Percentiles rank a stretch among this genome's conserved stretches.
Conservation (phyloP, 2,329 filamentous ascomycete genomes). For the Claviceps maximensis region DNA sequence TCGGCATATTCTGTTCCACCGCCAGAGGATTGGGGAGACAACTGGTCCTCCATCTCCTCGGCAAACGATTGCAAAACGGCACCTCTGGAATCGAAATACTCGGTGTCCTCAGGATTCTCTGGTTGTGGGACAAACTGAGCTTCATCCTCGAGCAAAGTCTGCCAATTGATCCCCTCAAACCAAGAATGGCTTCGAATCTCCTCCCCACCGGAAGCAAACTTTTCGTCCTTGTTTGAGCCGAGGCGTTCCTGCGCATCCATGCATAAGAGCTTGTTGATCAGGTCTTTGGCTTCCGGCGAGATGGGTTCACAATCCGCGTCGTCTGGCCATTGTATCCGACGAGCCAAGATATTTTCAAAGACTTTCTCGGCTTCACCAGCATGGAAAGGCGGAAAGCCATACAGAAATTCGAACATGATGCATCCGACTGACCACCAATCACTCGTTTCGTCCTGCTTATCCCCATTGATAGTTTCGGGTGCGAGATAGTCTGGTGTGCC, state of each 20-base stretch:
- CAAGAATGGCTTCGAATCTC: conserved; percentile 84
- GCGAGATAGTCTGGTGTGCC: conserved; percentile 95
- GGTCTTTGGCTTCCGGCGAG: conserved; percentile 78
- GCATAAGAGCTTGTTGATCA: conserved; percentile 87
- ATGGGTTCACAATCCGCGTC: conserved; percentile 60
- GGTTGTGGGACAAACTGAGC: conserved; percentile 88
- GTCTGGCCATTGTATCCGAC: conserved; percentile 85
- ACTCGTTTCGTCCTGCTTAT: conserved; percentile 92
- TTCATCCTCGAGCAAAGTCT: conserved; percentile 82
- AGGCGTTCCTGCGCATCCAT: conserved; percentile 70
- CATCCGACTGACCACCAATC: conserved; percentile 99
- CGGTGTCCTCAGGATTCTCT: conserved; percentile 91
- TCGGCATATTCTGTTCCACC: conserved; percentile 70
- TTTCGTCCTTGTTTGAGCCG: conserved; percentile 75
- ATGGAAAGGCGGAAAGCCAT: conserved; percentile 87
- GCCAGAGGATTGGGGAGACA: conserved; percentile 55
- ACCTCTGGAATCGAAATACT: conserved; percentile 89
- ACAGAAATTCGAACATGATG: conserved; percentile 93
- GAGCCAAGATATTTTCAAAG: conserved; percentile 88
- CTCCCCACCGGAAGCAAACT: conserved; percentile 68
- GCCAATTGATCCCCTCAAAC: conserved; percentile 83
- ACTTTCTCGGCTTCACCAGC: conserved; percentile 81
- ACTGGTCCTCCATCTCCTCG: conserved; percentile 86
- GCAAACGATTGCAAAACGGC: conserved; percentile 86
- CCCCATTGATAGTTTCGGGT: conserved; percentile 89